Evolutionary conservation across 2,329 filamentous ascomycete species (phyloP).

Genomic region (Pseudogymnoascus sp.): DNA sequence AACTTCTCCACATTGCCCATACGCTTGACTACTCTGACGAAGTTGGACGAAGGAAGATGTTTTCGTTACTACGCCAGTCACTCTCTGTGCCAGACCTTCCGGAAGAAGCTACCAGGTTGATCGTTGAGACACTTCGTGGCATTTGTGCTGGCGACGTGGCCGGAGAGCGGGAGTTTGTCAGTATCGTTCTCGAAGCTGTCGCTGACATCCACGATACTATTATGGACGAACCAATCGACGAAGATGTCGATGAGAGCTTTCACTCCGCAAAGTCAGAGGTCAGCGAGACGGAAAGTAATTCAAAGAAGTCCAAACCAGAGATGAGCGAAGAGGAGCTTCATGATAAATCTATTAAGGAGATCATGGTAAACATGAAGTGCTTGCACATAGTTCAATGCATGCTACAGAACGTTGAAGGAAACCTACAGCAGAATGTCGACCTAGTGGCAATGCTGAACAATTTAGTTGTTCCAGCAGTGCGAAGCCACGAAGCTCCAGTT

Average conservation of each 20-base stretch:
- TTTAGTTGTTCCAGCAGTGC: slow-evolving; percentile 87
- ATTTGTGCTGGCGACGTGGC: slow-evolving; percentile 70
- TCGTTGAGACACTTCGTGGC: slow-evolving; percentile 70
- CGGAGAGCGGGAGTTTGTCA: slow-evolving; percentile 76
- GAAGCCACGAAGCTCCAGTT: slow-evolving; percentile 86
- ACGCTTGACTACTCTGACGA: slow-evolving; percentile 97
- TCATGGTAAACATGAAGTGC: slow-evolving; percentile 97
- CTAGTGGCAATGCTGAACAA: slow-evolving; percentile 98
- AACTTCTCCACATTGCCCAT: slow-evolving; percentile 83
- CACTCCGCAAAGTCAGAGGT: slow-evolving; percentile 87
- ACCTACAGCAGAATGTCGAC: slow-evolving; percentile 80
- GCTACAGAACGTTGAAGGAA: slow-evolving; percentile 84
- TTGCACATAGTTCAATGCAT: slow-evolving; percentile 96
- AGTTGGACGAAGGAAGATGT: slow-evolving; percentile 92
- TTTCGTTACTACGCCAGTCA: slow-evolving; percentile 76
- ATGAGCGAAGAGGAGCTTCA: slow-evolving; percentile 58
- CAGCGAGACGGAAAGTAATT: slow-evolving; percentile 52
- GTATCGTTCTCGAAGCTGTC: slow-evolving; percentile 82
- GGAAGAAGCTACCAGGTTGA: slow-evolving; percentile 85
- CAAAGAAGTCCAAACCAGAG: slow-evolving; percentile 36
- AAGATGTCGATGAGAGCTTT: slow-evolving; percentile 74
- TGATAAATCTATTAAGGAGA: slow-evolving; percentile 76
- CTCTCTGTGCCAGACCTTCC: slow-evolving; percentile 81
- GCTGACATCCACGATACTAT: slow-evolving; percentile 96
- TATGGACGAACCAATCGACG: slow-evolving; percentile 56